Evolutionary conservation across 345 rosid species (phyloP).

Genomic region (Fremontodendron californicum): DNA sequence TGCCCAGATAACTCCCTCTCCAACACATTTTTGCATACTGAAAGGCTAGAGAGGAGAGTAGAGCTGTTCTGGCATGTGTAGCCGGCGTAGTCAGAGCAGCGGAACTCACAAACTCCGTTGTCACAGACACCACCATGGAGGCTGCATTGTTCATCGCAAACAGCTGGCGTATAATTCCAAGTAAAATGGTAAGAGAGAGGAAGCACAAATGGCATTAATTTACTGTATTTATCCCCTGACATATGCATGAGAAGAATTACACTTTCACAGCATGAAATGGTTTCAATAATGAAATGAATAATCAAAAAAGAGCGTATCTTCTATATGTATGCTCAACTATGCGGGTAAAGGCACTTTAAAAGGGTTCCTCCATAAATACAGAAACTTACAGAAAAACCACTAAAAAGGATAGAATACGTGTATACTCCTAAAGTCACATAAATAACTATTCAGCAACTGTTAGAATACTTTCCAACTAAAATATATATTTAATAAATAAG

Average conservation of each 20-base stretch:
- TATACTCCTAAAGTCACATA: not conserved
- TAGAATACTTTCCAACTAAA: not conserved
- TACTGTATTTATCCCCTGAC: not conserved
- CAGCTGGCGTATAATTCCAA: slow-evolving; percentile 49
- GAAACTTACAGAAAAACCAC: not conserved
- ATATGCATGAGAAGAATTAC: not conserved
- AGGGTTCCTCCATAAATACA: not conserved
- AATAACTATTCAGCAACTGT: not conserved
- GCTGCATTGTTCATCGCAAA: slow-evolving; percentile 96
- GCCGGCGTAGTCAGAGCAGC: slow-evolving; percentile 99
- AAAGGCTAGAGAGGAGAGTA: slow-evolving; percentile 67
- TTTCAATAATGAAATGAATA: not conserved
- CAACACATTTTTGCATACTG: slow-evolving; percentile 81
- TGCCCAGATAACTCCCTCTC: slow-evolving; percentile 74
- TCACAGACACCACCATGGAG: slow-evolving; percentile 99
- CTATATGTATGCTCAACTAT: not conserved
- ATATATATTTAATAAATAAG: not conserved
- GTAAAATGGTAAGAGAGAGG: slow-evolving; percentile 1
- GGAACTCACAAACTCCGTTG: slow-evolving; percentile 96
- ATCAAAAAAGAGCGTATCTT: not conserved
- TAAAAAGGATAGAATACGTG: not conserved
- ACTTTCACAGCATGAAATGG: not conserved
- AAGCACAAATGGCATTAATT: not conserved
- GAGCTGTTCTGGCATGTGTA: slow-evolving; percentile 98
- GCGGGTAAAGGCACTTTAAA: not conserved